Evolutionary conservation across 495 filamentous ascomycete species (phyloP), one percentile per base, ranked within the genome.

Genomic region (Hyaloscypha bicolor): DNA sequence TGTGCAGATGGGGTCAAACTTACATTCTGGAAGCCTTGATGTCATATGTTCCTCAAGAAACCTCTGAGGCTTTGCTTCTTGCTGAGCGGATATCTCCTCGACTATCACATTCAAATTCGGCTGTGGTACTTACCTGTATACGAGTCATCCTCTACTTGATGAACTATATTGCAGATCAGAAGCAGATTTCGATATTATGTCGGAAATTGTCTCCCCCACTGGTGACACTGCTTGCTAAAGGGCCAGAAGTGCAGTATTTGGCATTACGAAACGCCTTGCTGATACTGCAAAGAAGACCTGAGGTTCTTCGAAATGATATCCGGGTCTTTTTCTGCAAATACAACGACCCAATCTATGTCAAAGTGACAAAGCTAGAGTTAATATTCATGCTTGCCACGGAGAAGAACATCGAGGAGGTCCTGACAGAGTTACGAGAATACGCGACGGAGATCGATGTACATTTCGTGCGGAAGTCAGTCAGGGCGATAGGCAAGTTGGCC

Each of bases 251-350:
- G 5, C 95, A 99, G 76, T 99, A 99, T 73, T 85, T 99, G 12
- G 95, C 94, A 3, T 83, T 99, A 12, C 85, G 96, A 65, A 99
- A 99, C 79, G 96, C 96, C 5, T 84, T 98, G 19, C 81, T 99
- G 19, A 97, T 99, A 68, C 80, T 99, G 58, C 95, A 99, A 76
- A 87, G 95, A 68, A 85, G 94, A 62, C 95, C 95, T 1, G 95
- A 98, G 70, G 93, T 99, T 3, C 81, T 99, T 9, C 86, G 95
- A 48, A 98, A 97, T 77, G 95, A 99, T 78, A 97, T 99, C 65
- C 86, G 95, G 12, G 94, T 98, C 55, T 99, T 99, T 79, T 99
- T 99, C 79, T 99, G 95, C 86, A 99, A 99, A 84, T 99, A 99
- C 81, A 99, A 99, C 71, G 95, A 99, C 73, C 95, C 96, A 0